phyloP scores from a whole-genome alignment of 1,284 basidiomycete genomes.

The Sanguinoderma infundibulare region DNA sequence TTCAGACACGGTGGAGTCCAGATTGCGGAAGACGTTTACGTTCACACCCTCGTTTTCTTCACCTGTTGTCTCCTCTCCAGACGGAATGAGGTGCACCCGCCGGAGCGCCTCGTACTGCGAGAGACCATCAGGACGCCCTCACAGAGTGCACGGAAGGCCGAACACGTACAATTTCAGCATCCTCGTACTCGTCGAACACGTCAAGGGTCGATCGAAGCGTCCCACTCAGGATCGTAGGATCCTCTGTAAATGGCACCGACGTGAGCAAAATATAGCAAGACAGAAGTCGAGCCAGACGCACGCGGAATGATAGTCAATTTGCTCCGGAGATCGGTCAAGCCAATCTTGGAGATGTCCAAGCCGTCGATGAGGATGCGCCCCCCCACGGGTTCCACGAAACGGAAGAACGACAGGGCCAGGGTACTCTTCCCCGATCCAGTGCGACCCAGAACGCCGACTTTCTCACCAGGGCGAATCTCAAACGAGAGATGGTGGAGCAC shows the following conservation, averaged over 20 bases:
- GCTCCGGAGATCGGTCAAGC: slow-evolving; percentile 87
- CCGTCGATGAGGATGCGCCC: slow-evolving; percentile 88
- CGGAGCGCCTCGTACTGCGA: slow-evolving; percentile 84
- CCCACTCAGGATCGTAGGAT: slow-evolving; percentile 89
- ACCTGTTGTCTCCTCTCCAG: slow-evolving; percentile 49
- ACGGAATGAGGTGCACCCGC: slow-evolving; percentile 84
- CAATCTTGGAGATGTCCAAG: slow-evolving; percentile 85
- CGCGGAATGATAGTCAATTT: slow-evolving; percentile 93
- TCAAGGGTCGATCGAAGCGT: slow-evolving; percentile 85
- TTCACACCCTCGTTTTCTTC: slow-evolving; percentile 66
- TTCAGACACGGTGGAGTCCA: slow-evolving; percentile 85
- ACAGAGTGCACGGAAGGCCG: neutral
- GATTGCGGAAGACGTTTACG: slow-evolving; percentile 83
- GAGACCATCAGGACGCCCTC: neutral
- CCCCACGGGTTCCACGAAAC: slow-evolving; percentile 89
- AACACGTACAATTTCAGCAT: slow-evolving; percentile 72
- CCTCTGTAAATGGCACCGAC: slow-evolving; percentile 45
- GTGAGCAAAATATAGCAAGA: neutral
- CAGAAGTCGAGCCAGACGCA: slow-evolving; percentile 39
- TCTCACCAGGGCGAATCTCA: slow-evolving; percentile 76
- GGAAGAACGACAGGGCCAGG: slow-evolving; percentile 92
- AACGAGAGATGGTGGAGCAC: slow-evolving; percentile 88
- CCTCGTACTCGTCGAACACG: slow-evolving; percentile 88
- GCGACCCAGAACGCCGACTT: slow-evolving; percentile 88
- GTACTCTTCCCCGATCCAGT: slow-evolving; percentile 93